Conservation (phyloP, 2,329 filamentous ascomycete genomes). For the Calonectria pseudoreteaudii region DNA sequence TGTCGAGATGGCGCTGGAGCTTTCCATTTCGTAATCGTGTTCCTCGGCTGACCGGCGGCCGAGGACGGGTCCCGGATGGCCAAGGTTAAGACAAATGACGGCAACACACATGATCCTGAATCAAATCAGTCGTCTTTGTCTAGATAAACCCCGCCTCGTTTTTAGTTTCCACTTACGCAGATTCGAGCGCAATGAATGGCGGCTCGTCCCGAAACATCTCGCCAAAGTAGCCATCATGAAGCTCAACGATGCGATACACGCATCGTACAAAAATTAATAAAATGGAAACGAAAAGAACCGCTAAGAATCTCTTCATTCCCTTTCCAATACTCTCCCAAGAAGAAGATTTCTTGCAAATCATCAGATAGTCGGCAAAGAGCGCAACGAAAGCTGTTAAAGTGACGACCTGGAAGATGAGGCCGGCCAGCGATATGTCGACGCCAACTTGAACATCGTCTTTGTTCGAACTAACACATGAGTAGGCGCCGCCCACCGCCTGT, state of each 20-base stretch:
- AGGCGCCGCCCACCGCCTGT: constrained; percentile 55
- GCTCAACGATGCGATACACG: constrained; percentile 67
- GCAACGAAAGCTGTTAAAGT: constrained; percentile 57
- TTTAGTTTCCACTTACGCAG: not conserved
- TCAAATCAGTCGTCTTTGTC: not conserved
- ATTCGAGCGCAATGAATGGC: constrained; percentile 8
- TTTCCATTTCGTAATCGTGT: not conserved
- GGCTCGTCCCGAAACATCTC: not conserved
- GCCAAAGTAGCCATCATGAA: constrained; percentile 61
- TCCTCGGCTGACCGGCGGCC: not conserved
- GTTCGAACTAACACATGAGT: constrained; percentile 45
- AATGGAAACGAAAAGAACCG: constrained; percentile 60
- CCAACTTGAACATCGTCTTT: constrained; percentile 44
- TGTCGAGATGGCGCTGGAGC: not conserved
- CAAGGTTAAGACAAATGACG: not conserved
- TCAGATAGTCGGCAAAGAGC: constrained; percentile 54
- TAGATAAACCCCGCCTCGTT: too few species aligned
- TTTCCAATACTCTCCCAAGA: not conserved
- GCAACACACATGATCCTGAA: not conserved
- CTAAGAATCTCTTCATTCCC: constrained; percentile 52
- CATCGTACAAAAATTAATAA: constrained; percentile 66
- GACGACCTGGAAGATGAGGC: constrained; percentile 60
- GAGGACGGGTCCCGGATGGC: not conserved
- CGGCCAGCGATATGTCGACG: constrained; percentile 59
- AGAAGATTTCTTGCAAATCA: constrained; percentile 9